Conservation (phyloP, 371 early-diverging fungal genomes). For the Lichtheimia corymbifera region DNA sequence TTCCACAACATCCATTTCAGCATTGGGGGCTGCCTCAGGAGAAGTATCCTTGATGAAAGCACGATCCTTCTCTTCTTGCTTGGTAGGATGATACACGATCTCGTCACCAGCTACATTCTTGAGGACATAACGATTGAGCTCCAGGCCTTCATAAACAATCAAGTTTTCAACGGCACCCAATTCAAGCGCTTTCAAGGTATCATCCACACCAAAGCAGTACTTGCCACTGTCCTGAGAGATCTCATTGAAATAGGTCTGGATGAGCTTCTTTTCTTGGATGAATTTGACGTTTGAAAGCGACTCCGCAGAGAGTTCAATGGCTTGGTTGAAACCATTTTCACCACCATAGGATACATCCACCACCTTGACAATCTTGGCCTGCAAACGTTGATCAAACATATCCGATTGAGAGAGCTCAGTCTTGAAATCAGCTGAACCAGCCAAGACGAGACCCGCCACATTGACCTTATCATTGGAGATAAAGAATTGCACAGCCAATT, state of each 20-base stretch:
- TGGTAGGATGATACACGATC: slow-evolving; percentile 68
- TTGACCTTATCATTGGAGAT: slow-evolving; percentile 64
- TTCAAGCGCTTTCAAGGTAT: slow-evolving; percentile 97
- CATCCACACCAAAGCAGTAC: slow-evolving; percentile 96
- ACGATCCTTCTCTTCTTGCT: slow-evolving; percentile 67
- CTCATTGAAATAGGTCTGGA: slow-evolving; percentile 97
- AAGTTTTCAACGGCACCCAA: slow-evolving; percentile 97
- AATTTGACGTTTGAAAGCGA: slow-evolving; percentile 97
- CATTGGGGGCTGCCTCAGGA: slow-evolving; percentile 72
- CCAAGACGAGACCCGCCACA: slow-evolving; percentile 93
- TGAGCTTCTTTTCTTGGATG: slow-evolving; percentile 98
- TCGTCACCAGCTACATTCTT: slow-evolving; percentile 70
- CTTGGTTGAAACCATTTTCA: slow-evolving; percentile 99
- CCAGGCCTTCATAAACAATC: slow-evolving; percentile 97
- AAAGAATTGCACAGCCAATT: slow-evolving; percentile 82
- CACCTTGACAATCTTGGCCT: slow-evolving; percentile 88
- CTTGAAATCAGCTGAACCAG: slow-evolving; percentile 99
- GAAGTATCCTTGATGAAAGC: slow-evolving; percentile 75
- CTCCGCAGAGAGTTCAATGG: slow-evolving; percentile 96
- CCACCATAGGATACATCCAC: slow-evolving; percentile 99
- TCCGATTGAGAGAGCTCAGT: slow-evolving; percentile 94
- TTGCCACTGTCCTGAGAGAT: slow-evolving; percentile 97
- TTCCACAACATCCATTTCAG: slow-evolving; percentile 80
- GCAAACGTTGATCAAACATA: slow-evolving; percentile 93
- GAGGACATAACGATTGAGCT: slow-evolving; percentile 72